Conservation (phyloP, 768 basidiomycete species). For the Trametes cinnabarina region DNA sequence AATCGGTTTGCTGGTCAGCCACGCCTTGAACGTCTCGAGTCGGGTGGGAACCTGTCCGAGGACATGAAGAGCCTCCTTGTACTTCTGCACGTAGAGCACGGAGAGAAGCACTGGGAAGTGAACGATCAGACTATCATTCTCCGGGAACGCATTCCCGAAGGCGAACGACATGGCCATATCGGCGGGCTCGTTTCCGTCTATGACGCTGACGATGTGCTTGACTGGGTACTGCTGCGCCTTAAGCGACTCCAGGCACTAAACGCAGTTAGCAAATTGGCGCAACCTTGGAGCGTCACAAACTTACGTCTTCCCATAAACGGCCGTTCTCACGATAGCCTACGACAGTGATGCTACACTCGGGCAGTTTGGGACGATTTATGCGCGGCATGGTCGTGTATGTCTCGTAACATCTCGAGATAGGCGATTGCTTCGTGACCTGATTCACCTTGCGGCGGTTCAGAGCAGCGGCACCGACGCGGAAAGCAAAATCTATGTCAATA, state of each 20-base stretch:
- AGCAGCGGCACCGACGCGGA: slow-evolving; percentile 15
- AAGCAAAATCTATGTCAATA: slow-evolving; percentile 3
- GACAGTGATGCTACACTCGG: slow-evolving; percentile 19
- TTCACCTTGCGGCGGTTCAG: slow-evolving; percentile 16
- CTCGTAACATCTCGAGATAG: slow-evolving; percentile 8
- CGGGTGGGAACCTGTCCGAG: slow-evolving; percentile 8
- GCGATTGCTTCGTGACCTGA: slow-evolving; percentile 9
- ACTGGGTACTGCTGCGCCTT: slow-evolving; percentile 20
- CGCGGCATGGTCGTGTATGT: not conserved
- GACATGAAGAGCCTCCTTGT: slow-evolving; percentile 7
- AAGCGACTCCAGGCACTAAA: slow-evolving; percentile 17
- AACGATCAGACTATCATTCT: slow-evolving; percentile 16
- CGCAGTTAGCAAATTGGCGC: not conserved
- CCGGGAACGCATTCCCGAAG: slow-evolving; percentile 19
- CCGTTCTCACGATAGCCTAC: slow-evolving; percentile 21
- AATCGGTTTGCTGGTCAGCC: slow-evolving; percentile 9
- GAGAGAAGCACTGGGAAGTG: slow-evolving; percentile 20
- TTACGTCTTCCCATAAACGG: slow-evolving; percentile 14
- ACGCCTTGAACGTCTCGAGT: slow-evolving; percentile 18
- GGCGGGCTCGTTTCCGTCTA: slow-evolving; percentile 19
- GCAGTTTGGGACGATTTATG: not conserved
- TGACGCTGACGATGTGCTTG: slow-evolving; percentile 22
- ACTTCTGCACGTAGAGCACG: slow-evolving; percentile 22
- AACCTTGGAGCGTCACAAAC: not conserved
- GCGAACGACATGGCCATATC: slow-evolving; percentile 17